Evolutionary conservation across 331 rosid species (phyloP).

Genomic region (Quercus lobata): DNA sequence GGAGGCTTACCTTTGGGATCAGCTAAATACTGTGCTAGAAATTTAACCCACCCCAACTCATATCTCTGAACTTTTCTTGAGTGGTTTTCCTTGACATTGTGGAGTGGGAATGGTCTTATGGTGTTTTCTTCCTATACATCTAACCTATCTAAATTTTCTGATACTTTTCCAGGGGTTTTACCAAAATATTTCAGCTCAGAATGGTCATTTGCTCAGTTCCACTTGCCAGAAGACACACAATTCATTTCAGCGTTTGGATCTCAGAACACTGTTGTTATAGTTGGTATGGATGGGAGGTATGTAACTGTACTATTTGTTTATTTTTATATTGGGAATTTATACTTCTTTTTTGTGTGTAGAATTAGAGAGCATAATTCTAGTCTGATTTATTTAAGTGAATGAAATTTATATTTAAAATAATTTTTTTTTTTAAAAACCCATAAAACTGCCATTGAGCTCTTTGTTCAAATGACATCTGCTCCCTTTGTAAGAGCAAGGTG

Average conservation of each 20-base stretch:
- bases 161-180: conserved; percentile 54
- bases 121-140: not conserved
- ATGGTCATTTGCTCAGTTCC: conserved; percentile 95
- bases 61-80: conserved; percentile 12
- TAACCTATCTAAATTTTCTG: conserved; percentile 10
- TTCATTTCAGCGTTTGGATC: conserved; percentile 88
- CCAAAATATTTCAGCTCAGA: conserved; percentile 98
- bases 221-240: conserved; percentile 59
- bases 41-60: not conserved
- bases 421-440: too few relatives aligned
- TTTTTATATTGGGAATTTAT: not conserved
- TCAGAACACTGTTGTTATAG: conserved; percentile 56
- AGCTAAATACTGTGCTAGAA: not conserved
- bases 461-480: too few relatives aligned
- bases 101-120: conserved; percentile 7
- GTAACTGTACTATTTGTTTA: conserved; percentile 8
- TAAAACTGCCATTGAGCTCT: too few relatives aligned
- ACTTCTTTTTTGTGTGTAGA: not conserved
- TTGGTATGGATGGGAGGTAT: conserved; percentile 94
- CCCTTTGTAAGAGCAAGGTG: too few relatives aligned
- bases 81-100: not conserved
- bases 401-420: not conserved
- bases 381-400: not conserved
- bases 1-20: too few relatives aligned
- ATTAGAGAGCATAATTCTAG: not conserved